phyloP scores from a whole-genome alignment of 495 filamentous ascomycete species.

The Aspergillus homomorphus region DNA sequence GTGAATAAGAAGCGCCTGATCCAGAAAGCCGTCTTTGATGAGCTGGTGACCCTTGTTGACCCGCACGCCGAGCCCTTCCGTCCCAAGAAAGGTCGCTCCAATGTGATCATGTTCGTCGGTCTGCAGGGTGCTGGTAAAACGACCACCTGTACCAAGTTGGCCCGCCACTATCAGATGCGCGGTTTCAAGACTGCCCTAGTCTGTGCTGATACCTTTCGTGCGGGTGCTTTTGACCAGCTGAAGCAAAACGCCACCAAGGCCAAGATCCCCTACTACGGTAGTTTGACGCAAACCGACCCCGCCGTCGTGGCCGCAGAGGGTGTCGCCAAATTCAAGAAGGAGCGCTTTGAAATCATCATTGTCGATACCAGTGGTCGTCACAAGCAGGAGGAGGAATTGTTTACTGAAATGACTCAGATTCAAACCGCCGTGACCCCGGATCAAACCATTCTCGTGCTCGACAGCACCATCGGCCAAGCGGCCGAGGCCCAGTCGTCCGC shows the following conservation, averaged over 20 bases:
- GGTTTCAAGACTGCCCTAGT: slow-evolving; percentile 94
- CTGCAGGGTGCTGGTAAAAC: slow-evolving; percentile 97
- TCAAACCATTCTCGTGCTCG: slow-evolving; percentile 97
- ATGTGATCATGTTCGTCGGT: slow-evolving; percentile 99
- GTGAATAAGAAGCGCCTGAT: slow-evolving; percentile 98
- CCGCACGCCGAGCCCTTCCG: slow-evolving; percentile 95
- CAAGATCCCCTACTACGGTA: slow-evolving; percentile 98
- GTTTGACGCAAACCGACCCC: slow-evolving; percentile 91
- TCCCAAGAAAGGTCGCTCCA: slow-evolving; percentile 91
- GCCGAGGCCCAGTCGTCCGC: slow-evolving; percentile 92
- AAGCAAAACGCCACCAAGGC: slow-evolving; percentile 99
- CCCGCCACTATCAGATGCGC: slow-evolving; percentile 87
- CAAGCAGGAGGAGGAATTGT: slow-evolving; percentile 89
- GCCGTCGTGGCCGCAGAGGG: slow-evolving; percentile 89
- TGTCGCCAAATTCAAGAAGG: slow-evolving; percentile 98
- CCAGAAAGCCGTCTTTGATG: slow-evolving; percentile 97
- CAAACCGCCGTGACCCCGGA: slow-evolving; percentile 87
- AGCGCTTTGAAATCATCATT: slow-evolving; percentile 97
- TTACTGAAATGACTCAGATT: slow-evolving; percentile 98
- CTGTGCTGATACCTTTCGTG: slow-evolving; percentile 97
- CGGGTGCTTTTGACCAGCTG: slow-evolving; percentile 95
- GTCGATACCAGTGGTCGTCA: slow-evolving; percentile 96
- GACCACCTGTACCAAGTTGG: slow-evolving; percentile 96
- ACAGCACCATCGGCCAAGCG: slow-evolving; percentile 92
- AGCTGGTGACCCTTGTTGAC: slow-evolving; percentile 91